Conservation (phyloP, 1,139 yeast species). For the Blastobotrys indianensis region DNA sequence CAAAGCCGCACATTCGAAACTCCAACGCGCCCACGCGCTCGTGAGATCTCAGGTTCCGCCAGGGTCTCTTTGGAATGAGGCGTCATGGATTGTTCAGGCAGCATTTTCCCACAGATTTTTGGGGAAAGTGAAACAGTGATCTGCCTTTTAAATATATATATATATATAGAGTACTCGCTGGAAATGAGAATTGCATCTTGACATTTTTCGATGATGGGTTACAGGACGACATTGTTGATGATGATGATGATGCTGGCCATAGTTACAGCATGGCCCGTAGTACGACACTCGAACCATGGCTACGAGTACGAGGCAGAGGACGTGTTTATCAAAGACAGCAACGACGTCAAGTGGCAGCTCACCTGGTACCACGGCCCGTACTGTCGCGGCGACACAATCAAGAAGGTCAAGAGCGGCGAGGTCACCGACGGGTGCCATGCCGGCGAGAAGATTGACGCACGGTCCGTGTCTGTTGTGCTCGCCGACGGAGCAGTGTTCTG, state of each 20-base stretch:
- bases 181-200: no score
- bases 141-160: background rate
- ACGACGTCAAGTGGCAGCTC: slow-evolving; percentile 1
- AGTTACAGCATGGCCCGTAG: no score
- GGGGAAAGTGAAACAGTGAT: background rate
- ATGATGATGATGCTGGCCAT: no score
- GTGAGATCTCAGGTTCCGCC: background rate
- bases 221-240: no score
- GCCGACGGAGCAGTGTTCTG: slow-evolving; percentile 2
- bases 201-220: no score
- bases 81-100: background rate
- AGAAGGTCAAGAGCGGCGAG: background rate
- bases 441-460: background rate
- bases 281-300: no score
- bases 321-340: no score
- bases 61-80: background rate
- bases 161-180: no score
- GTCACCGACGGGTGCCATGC: slow-evolving; percentile 1
- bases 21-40: no score
- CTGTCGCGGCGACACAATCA: slow-evolving; percentile 4
- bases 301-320: no score
- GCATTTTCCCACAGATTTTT: no score
- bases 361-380: slow-evolving; percentile 8
- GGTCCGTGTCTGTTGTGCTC: background rate
- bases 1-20: no score